A percentile compares a stretch with the other conserved stretches of the same genome.
Conservation (phyloP, 2,329 filamentous ascomycete species). For the Alternaria brassicicola region DNA sequence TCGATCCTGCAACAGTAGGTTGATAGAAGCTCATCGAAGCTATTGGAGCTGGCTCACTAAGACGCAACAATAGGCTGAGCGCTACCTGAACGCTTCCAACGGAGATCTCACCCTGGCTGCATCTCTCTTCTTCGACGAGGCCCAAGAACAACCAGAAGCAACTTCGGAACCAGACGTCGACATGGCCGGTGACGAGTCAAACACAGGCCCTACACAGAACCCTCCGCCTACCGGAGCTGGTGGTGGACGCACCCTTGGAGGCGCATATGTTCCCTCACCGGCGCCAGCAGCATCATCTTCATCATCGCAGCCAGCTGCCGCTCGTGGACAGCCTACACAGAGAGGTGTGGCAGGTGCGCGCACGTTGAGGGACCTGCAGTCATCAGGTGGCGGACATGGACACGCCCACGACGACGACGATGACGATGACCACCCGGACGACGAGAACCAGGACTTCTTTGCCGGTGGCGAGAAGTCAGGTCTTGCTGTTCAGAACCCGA, state of each 20-base stretch:
- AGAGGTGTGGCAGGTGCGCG: slow-evolving; percentile 42
- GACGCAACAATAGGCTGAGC: slow-evolving; percentile 50
- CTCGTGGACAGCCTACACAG: slow-evolving; percentile 36
- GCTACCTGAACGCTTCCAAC: slow-evolving; percentile 51
- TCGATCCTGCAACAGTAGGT: slow-evolving; percentile 42
- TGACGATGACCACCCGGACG: slow-evolving; percentile 66
- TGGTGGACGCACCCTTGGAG: slow-evolving; percentile 47
- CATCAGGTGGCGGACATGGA: slow-evolving; percentile 50
- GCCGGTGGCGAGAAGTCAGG: slow-evolving; percentile 85
- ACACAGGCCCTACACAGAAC: slow-evolving; percentile 25
- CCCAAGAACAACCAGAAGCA: slow-evolving; percentile 27
- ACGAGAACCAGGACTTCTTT: slow-evolving; percentile 72
- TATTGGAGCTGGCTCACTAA: slow-evolving; percentile 31
- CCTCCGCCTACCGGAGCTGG: slow-evolving; percentile 34
- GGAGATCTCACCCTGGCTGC: slow-evolving; percentile 56
- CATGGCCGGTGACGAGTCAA: slow-evolving; percentile 45
- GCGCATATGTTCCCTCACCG: slow-evolving; percentile 42
- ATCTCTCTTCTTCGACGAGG: slow-evolving; percentile 53
- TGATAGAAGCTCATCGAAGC: slow-evolving; percentile 38
- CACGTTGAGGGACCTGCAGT: slow-evolving; percentile 55
- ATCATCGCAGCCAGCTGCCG: slow-evolving; percentile 22
- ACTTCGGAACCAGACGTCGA: slow-evolving; percentile 34
- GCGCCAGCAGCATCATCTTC: slow-evolving; percentile 22
- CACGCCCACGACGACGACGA: slow-evolving; percentile 56
- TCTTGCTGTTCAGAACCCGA: slow-evolving; percentile 70